A percentile compares a stretch with the other conserved stretches of the same genome.
phyloP scores from a whole-genome alignment of 2,329 filamentous ascomycete genomes.

The Juglanconis sp. region DNA sequence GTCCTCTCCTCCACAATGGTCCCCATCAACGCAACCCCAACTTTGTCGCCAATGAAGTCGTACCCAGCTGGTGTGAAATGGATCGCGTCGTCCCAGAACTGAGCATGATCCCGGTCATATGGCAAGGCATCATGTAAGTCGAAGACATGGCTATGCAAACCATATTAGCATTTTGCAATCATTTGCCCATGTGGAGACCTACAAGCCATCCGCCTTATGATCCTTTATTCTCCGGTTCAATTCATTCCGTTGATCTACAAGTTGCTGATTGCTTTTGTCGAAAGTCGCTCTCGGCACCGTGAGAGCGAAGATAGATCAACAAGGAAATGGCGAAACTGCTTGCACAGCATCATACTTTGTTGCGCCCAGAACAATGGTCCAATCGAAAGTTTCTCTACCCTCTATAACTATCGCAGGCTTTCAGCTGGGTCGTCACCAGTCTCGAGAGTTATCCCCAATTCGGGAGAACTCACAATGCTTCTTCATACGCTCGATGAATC shows the following conservation, averaged over 20 bases:
- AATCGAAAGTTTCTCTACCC: conserved; percentile 43
- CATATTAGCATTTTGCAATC: not conserved
- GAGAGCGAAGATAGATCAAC: conserved; percentile 38
- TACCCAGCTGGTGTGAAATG: conserved; percentile 56
- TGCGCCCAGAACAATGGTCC: conserved; percentile 61
- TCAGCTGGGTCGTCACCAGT: too few relatives aligned
- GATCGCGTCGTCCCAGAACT: conserved; percentile 57
- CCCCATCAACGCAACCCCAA: conserved; percentile 6
- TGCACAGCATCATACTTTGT: conserved; percentile 45
- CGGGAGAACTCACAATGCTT: conserved; percentile 21
- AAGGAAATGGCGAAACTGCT: not conserved
- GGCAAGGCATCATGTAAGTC: conserved; percentile 56
- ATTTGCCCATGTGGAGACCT: conserved; percentile 26
- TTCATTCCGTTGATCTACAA: conserved; percentile 16
- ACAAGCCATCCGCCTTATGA: conserved; percentile 51
- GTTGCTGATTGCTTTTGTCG: conserved; percentile 10
- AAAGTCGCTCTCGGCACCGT: conserved; percentile 55
- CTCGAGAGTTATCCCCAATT: too few relatives aligned
- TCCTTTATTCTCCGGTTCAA: conserved; percentile 53
- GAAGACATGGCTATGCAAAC: conserved; percentile 45
- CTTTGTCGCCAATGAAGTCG: conserved; percentile 36
- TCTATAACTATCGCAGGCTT: conserved; percentile 1
- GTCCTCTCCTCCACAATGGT: conserved; percentile 1
- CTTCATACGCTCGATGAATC: conserved; percentile 25
- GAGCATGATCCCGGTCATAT: conserved; percentile 41